Base-by-base conservation (phyloP, 2,329 filamentous ascomycete genomes). In the Colletotrichum somersetense region DNA sequence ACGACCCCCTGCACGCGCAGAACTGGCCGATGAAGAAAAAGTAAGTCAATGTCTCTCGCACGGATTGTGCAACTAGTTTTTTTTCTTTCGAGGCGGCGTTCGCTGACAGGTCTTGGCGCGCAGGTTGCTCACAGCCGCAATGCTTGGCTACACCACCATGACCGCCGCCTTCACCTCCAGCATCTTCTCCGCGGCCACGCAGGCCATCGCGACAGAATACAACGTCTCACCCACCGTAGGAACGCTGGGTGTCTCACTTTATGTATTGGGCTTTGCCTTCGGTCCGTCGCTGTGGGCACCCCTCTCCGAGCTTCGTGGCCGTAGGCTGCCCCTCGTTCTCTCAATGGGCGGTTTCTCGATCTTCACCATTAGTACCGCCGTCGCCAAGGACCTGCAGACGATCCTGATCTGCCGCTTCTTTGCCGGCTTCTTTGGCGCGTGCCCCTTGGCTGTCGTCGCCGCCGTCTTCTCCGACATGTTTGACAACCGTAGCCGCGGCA, bases 1-100 rank as follows among this genome's bases (percentile, higher is more conserved):
- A 95, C 74, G 95, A 97, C 77, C 94, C 94, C 2, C 78, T 95
- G 72, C 94, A 97, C 81, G 92, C 94, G 1, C 93, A 96, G 83
- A 97, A 97, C 80, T 97, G 95, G 95, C 87, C 92, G 0, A 78
- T 93, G 66, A 89, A 84, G 78, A 95, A 93, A 85, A 97, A 97
- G 90, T 89, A 81, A 78, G 87, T 85, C 3, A 18, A 38, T 50
- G 26, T 66, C 57, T 35, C 46, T 35, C 46, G 35, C 64, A 81
- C 23, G 23, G n/a, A 33, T 53, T 1, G 14, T 12, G 7, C 26
- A 7, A 10, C 2, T 5, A 20, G 11, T 40, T 12, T n/a, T 30
- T 30, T 30, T 14, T n/a, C 18, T 10, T 14, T n/a, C 18, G 42
- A 5, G 46, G 10, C 44, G 40, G 16, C 44, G 16, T 40, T 50